Evolutionary conservation across 768 basidiomycete species (phyloP), one percentile per base, ranked within the genome.

Genomic region (Trametes coccinea): DNA sequence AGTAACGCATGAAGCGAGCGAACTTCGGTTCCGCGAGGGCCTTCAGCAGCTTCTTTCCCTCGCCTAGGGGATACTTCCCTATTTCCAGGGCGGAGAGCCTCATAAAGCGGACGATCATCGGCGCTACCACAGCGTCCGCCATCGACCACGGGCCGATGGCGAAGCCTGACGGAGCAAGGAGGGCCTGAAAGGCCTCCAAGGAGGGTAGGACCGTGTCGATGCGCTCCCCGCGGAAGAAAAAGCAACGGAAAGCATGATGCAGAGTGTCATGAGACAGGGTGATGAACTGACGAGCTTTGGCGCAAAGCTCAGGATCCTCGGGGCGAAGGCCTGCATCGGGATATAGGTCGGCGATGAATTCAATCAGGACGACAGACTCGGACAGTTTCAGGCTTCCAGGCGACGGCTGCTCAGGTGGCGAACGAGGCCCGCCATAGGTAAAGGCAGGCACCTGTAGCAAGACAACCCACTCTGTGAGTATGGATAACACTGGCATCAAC

Each of bases 331-430:
- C 53, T 27, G 80, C 75, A 45, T 76, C 69, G 1, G 81, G 80
- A 67, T 76, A 80, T 54, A 87, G 73, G 69, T 88, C 87, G 8
- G 84, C 84, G 57, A 89, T 70, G 73, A 89, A 84, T 67, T 90
- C 86, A 55, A 88, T 74, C 53, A 89, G 82, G 40, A 88, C 75
- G 44, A 84, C 80, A 2, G 86, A 88, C 67, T 90, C 88, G 4
- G 84, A 77, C 63, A 89, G 69, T 68, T 88, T 88, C 56, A 73
- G 65, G 5, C 85, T 84, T 34, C 83, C 82, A 0, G 82, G 78
- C 1, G 86, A 85, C 0, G 89, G 87, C 2, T 77, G 67, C 54
- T 84, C 81, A 0, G 84, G 79, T n/a, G 82, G 65, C 16, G 81
- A 81, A 9, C 76, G 73, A 9, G 87, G 84, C 0, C 86, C 87